A percentile compares a stretch with the other conserved stretches of the same genome.
These are phyloP conservation scores for Lasiodiplodia sp. DNA, from an alignment of 2,329 filamentous ascomycete genomes.

Conservation along the genomic window DNA sequence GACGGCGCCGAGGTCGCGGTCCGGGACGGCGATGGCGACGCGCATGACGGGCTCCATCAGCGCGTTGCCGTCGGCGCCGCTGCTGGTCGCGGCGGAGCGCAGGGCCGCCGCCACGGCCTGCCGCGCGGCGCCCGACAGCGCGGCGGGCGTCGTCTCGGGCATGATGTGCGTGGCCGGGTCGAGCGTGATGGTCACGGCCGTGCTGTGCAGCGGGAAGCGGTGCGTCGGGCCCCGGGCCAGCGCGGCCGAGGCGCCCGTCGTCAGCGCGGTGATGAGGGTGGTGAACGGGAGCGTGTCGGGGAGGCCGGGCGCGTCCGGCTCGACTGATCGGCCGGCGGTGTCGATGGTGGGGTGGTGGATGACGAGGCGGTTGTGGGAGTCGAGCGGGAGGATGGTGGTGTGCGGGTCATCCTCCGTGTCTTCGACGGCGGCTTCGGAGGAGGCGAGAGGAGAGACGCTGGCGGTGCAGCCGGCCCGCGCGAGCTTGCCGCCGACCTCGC, in stretches of 20 bases:
- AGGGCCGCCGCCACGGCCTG: constrained; percentile 72
- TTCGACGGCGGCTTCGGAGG: constrained; percentile 37
- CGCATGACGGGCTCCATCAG: constrained; percentile 96
- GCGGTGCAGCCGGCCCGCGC: constrained; percentile 80
- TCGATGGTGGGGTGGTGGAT: constrained; percentile 62
- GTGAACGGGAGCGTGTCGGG: constrained; percentile 61
- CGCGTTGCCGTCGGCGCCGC: constrained; percentile 56
- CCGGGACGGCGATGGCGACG: constrained; percentile 84
- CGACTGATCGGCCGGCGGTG: constrained; percentile 48
- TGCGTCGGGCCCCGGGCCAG: constrained; percentile 84
- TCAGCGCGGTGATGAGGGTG: constrained; percentile 62
- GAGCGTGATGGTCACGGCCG: constrained; percentile 73
- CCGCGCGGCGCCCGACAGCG: constrained; percentile 70
- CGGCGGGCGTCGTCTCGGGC: constrained; percentile 71
- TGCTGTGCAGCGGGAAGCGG: constrained; percentile 80
- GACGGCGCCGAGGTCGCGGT: constrained; percentile 79
- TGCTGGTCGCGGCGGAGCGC: constrained; percentile 64
- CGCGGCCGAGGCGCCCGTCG: constrained; percentile 83
- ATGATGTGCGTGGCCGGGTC: constrained; percentile 71
- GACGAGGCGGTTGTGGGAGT: constrained; percentile 65
- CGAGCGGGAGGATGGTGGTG: constrained; percentile 40
- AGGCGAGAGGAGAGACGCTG: constrained; percentile 66
- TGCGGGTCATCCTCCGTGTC: constrained; percentile 34
- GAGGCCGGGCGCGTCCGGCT: constrained; percentile 56
- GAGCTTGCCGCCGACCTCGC: constrained; percentile 78